Percentiles rank a stretch among this genome's conserved stretches.
Conservation (phyloP, 73 alveolate species). For the Paramecium sexaurelia region DNA sequence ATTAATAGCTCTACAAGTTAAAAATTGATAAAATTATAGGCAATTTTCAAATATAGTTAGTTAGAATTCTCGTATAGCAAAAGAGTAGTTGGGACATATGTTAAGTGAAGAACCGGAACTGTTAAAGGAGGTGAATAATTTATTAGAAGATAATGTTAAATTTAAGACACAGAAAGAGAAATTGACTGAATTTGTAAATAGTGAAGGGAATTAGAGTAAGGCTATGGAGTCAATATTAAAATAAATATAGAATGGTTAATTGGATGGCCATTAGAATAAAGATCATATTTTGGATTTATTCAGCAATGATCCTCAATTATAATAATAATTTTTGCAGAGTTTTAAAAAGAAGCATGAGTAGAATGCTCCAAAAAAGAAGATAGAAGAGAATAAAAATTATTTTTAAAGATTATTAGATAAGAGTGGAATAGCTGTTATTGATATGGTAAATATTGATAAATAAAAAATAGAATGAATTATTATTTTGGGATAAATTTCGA, state of each 20-base stretch:
- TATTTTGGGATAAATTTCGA: slow-evolving; percentile 49
- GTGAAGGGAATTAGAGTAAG: neutral
- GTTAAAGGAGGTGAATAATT: slow-evolving; percentile 8
- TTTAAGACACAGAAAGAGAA: slow-evolving; percentile 34
- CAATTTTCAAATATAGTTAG: slow-evolving; percentile 31
- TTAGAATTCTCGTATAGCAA: neutral
- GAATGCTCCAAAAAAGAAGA: neutral
- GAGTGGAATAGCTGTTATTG: slow-evolving; percentile 9
- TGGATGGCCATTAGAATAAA: slow-evolving; percentile 3
- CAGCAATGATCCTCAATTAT: neutral
- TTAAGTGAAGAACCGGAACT: slow-evolving; percentile 43
- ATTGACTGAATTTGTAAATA: neutral
- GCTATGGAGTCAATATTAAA: slow-evolving; percentile 36
- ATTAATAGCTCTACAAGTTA: slow-evolving; percentile 43
- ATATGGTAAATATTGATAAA: neutral
- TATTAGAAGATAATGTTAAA: slow-evolving; percentile 53
- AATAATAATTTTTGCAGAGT: neutral
- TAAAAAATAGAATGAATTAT: neutral
- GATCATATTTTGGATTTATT: slow-evolving; percentile 27
- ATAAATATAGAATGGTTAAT: slow-evolving; percentile 2
- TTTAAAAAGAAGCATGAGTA: slow-evolving; percentile 11
- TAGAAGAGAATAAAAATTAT: neutral
- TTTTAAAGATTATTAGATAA: slow-evolving; percentile 23
- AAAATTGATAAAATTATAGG: neutral
- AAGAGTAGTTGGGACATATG: neutral